These are phyloP conservation scores for Fusarium secorum DNA, from an alignment of 2,329 filamentous ascomycete genomes.

Conservation along the genomic window DNA sequence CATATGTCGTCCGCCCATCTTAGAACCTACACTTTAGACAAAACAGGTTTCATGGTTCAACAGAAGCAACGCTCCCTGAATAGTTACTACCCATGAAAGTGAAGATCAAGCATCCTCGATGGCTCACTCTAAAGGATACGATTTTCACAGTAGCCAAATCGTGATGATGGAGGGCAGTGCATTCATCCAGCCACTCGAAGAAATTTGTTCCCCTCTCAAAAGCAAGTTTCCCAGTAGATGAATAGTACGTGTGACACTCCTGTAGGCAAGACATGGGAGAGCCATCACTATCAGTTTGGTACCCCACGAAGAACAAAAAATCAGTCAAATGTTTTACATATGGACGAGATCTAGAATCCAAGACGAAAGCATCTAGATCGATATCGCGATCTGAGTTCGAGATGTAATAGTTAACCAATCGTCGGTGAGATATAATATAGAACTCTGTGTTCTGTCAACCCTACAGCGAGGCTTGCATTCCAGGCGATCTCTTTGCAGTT, in stretches of 20 bases:
- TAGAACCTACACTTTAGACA: not conserved
- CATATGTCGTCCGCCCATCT: not conserved
- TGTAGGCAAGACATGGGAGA: not conserved
- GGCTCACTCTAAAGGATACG: rapidly evolving
- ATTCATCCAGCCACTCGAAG: not conserved
- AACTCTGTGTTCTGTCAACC: not conserved
- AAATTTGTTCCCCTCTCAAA: not conserved
- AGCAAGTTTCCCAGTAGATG: not conserved
- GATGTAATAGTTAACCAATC: not conserved
- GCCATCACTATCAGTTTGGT: not conserved
- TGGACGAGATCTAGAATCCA: not conserved
- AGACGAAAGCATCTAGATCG: not conserved
- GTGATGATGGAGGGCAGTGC: not conserved
- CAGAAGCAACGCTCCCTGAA: not conserved
- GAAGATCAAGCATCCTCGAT: not conserved
- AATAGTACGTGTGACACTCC: not conserved
- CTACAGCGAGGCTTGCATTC: not conserved
- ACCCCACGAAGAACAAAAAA: not conserved
- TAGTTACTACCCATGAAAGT: not conserved
- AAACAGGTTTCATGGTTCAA: not conserved
- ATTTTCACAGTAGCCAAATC: not conserved
- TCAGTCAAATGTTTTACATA: not conserved
- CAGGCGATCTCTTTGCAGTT: not conserved
- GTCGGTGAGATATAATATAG: not conserved
- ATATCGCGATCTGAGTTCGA: not conserved